Base-by-base conservation (phyloP, 305 asterid genomes). In the Ajuga reptans region DNA sequence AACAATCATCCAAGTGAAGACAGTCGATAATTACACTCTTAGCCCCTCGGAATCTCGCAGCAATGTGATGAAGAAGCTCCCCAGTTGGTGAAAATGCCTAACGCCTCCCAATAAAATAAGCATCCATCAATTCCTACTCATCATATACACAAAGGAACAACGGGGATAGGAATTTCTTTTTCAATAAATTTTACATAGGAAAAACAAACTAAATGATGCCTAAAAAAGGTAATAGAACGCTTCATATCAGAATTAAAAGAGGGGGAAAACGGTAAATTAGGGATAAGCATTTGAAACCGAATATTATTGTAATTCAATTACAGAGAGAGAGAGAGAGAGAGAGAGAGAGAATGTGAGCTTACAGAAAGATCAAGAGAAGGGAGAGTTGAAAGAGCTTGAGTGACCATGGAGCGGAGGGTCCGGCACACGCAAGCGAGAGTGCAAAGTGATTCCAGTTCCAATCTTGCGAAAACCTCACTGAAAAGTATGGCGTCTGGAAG, bases 341-440 rank as follows among this genome's bases (percentile, higher is more conserved):
- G 27, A 58, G 2, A 10, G 16, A 54, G 39, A n/a, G 14, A 67
- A 24, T 12, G 43, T 18, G 24, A 36, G 34, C 94, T 82, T 78
- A 90, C 97, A 43, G 94, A 85, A 18, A 90, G 83, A 82, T 90
- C 90, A 14, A 88, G 78, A 52, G 88, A 76, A 65, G 79, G 64
- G 68, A 83, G 75, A 64, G 75, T 60, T 63, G 88, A 51, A 18
- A 90, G 81, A 74, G 85, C 46, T 36, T 76, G 88, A 63, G 84
- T 72, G 37, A 75, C 88, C 36, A 66, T 42, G 55, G 83, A 79
- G 34, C 71, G 71, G 56, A 88, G 75, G 59, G 71, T 16, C 39
- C 72, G 75, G 41, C 81, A 81, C 37, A 82, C 92, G 66, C 95
- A 88, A 7, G 96, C 84, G 42, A 81, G 54, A 10, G 88, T 66